phyloP scores from a whole-genome alignment of 2,329 filamentous ascomycete genomes.

The Beauveria sp. region DNA sequence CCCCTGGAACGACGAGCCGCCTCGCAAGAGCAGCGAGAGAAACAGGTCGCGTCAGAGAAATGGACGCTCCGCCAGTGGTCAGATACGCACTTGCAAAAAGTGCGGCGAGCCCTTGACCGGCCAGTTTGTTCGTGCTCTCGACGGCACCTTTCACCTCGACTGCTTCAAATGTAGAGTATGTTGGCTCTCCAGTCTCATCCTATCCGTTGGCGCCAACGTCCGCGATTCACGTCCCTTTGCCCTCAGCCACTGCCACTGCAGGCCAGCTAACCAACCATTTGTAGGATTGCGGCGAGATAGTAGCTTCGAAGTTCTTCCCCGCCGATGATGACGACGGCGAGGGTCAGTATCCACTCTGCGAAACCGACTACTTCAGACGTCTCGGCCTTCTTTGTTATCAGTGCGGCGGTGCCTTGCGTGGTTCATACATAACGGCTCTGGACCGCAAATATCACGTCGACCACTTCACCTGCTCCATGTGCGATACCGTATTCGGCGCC shows the following conservation, averaged over 20 bases:
- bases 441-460: constrained; percentile 99
- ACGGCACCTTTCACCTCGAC: constrained; percentile 91
- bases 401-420: constrained; percentile 85
- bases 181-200: constrained; percentile 16
- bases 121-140: constrained; percentile 90
- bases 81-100: constrained; percentile 69
- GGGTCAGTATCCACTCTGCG: constrained; percentile 89
- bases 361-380: constrained; percentile 94
- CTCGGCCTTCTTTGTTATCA: constrained; percentile 86
- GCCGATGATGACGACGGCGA: constrained; percentile 82
- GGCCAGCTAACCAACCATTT: constrained; percentile 7
- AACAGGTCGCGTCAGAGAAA: constrained; percentile 48
- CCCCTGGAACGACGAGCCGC: constrained; percentile 34
- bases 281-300: constrained; percentile 87
- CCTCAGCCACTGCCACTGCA: background rate
- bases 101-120: constrained; percentile 83
- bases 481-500: constrained; percentile 94
- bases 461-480: constrained; percentile 96
- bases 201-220: background rate
- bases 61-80: constrained; percentile 50
- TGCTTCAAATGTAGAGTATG: constrained; percentile 95
- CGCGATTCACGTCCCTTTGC: background rate
- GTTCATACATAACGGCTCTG: constrained; percentile 95
- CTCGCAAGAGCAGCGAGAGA: constrained; percentile 47
- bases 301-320: constrained; percentile 98